Conservation (phyloP, 225 moss, liverwort and hornwort species). For the Pleurozium schreberi region DNA sequence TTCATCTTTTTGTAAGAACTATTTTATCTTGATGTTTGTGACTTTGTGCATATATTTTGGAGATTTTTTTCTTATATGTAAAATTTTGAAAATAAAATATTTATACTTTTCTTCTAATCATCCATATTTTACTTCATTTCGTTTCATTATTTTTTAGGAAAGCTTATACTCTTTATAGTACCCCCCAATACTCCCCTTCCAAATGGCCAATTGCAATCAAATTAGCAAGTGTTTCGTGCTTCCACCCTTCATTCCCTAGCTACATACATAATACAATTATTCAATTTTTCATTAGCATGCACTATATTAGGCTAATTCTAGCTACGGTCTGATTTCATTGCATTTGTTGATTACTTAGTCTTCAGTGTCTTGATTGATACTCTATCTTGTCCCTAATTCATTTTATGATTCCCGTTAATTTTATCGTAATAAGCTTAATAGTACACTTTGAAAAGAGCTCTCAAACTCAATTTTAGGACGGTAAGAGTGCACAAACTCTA, state of each 20-base stretch:
- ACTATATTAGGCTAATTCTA: neutral
- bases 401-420: rapidly evolving
- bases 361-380: neutral
- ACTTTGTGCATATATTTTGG: neutral
- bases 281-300: neutral
- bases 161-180: neutral
- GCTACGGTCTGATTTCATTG: neutral
- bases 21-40: neutral
- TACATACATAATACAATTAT: neutral
- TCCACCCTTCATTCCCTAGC: neutral
- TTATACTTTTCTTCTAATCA: neutral
- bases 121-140: neutral
- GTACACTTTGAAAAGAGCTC: no score
- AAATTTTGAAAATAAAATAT: neutral
- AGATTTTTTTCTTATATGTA: neutral
- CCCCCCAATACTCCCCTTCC: neutral
- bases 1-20: neutral
- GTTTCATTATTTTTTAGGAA: rapidly evolving
- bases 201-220: neutral
- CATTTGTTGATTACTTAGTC: neutral
- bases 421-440: no score
- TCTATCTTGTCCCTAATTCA: rapidly evolving
- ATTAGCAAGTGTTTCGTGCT: rapidly evolving
- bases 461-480: neutral
- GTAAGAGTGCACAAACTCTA: neutral